Evolutionary conservation across 176 grass and related monocot genomes (phyloP).

Genomic region (Ensete ventricosum): DNA sequence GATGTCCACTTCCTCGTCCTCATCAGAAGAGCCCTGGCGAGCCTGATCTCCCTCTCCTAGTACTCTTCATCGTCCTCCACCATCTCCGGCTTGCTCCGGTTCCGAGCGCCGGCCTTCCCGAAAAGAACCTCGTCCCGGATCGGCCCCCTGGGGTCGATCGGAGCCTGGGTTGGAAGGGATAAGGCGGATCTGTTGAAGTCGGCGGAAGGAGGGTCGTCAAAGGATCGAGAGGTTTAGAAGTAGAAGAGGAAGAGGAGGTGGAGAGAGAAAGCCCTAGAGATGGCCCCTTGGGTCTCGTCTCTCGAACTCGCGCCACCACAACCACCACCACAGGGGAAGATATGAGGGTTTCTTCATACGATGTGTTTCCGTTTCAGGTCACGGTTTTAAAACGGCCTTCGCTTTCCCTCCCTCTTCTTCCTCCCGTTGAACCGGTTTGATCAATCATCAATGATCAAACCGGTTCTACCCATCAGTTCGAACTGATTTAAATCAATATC

Average conservation of each 20-base stretch:
- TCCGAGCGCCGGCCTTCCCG: constrained; percentile 12
- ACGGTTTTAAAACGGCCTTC: too few relatives aligned
- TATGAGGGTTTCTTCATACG: background rate
- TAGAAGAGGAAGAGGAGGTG: constrained; percentile 3
- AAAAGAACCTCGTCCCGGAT: constrained; percentile 60
- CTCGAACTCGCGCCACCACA: background rate
- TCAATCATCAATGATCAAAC: too few relatives aligned
- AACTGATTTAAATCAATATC: too few relatives aligned
- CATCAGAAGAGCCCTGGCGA: constrained; percentile 72
- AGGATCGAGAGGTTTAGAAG: constrained; percentile 12
- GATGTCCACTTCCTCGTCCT: constrained; percentile 36
- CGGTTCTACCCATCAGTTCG: too few relatives aligned
- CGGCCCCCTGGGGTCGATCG: constrained; percentile 9
- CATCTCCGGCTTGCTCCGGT: background rate
- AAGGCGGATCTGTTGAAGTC: constrained; percentile 18
- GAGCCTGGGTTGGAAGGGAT: background rate
- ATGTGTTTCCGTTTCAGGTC: background rate
- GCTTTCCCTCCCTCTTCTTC: too few relatives aligned
- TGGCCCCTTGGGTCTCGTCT: constrained; percentile 9
- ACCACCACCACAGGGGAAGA: too few relatives aligned
- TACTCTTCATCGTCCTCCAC: constrained; percentile 8
- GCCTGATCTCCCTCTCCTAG: constrained; percentile 50
- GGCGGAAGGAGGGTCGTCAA: constrained; percentile 10
- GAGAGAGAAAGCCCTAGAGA: background rate
- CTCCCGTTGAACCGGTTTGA: too few relatives aligned